phyloP scores from a whole-genome alignment of 306 rosid species.

The Trifolium fragiferum region DNA sequence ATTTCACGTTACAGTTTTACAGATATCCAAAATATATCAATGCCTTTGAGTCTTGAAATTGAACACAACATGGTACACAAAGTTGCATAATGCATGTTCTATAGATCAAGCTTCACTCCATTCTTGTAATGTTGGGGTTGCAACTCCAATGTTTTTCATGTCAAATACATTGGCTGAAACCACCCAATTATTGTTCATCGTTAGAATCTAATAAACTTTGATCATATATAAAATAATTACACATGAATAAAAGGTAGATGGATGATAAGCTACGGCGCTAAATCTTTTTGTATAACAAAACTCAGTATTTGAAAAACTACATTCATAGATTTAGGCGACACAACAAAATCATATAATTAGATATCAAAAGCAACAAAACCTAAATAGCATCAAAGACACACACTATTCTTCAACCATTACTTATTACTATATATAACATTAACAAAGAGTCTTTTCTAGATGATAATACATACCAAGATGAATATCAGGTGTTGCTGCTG shows the following conservation, averaged over 20 bases:
- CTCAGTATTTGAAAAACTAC: too few relatives aligned
- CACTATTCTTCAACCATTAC: not conserved
- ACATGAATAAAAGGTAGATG: too few relatives aligned
- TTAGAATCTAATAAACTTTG: constrained; percentile 10
- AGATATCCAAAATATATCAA: constrained; percentile 13
- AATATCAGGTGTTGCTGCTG: constrained; percentile 78
- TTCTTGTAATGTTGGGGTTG: constrained; percentile 60
- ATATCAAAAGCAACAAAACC: too few relatives aligned
- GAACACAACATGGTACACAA: constrained; percentile 22
- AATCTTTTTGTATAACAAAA: too few relatives aligned
- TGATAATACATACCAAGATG: constrained; percentile 63
- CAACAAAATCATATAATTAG: too few relatives aligned
- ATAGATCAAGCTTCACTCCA: constrained; percentile 64
- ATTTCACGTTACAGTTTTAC: constrained; percentile 10
- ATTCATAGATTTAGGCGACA: too few relatives aligned
- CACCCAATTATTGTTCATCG: constrained; percentile 39
- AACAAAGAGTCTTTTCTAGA: not conserved
- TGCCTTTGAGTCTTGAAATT: constrained; percentile 30
- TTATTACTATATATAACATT: not conserved
- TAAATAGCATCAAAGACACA: too few relatives aligned
- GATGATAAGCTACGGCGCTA: too few relatives aligned
- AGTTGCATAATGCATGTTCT: constrained; percentile 8
- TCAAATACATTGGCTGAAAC: constrained; percentile 78
- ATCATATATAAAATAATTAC: not conserved
- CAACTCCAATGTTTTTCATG: constrained; percentile 86